These are phyloP conservation scores for Heritiera fomes DNA, from an alignment of 345 rosid genomes.

Conservation along the genomic window DNA sequence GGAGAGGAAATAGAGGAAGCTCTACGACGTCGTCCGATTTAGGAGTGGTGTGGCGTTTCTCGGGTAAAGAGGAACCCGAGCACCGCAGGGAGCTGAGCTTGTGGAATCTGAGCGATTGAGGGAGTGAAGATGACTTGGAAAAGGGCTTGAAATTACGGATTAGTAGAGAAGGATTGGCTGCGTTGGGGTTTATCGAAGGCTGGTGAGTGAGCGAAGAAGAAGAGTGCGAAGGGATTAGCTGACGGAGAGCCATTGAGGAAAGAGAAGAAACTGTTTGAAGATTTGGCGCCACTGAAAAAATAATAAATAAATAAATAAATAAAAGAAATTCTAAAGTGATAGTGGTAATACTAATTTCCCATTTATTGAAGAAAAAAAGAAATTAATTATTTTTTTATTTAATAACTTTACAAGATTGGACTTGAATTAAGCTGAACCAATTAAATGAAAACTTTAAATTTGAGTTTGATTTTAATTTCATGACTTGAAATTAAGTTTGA, in stretches of 20 bases:
- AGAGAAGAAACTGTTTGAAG: background rate
- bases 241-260: constrained; percentile 66
- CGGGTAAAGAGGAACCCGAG: constrained; percentile 62
- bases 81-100: constrained; percentile 32
- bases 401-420: too few species aligned
- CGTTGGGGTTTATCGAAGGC: constrained; percentile 37
- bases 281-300: background rate
- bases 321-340: too few species aligned
- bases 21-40: constrained; percentile 66
- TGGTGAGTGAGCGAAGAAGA: constrained; percentile 40
- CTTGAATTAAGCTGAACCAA: too few species aligned
- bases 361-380: too few species aligned
- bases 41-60: constrained; percentile 46
- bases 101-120: constrained; percentile 25
- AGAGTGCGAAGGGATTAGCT: constrained; percentile 49
- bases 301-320: too few species aligned
- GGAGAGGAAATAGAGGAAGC: constrained; percentile 92
- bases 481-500: too few species aligned
- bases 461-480: too few species aligned
- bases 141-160: constrained; percentile 23
- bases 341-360: too few species aligned
- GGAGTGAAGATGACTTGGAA: constrained; percentile 12
- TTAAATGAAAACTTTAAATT: too few species aligned
- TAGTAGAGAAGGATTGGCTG: constrained; percentile 5
- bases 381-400: too few species aligned